Evolutionary conservation across 345 rosid genomes (phyloP).

Genomic region (Camelina hispida): DNA sequence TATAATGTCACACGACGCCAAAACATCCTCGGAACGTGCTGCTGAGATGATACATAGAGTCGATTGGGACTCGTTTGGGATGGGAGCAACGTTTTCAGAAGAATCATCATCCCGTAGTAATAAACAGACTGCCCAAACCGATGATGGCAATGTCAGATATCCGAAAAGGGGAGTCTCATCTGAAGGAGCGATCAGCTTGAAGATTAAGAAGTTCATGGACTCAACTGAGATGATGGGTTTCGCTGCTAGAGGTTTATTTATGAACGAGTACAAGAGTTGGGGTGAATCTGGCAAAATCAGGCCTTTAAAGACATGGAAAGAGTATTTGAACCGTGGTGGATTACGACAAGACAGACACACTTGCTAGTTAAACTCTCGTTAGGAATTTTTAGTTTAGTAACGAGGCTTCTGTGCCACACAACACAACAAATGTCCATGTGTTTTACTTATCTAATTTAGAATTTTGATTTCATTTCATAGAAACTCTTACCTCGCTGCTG

Average conservation of each 20-base stretch:
- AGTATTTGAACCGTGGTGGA: constrained; percentile 46
- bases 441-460: constrained; percentile 10
- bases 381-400: constrained; percentile 19
- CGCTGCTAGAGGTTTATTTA: constrained; percentile 72
- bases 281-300: constrained; percentile 15
- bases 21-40: constrained; percentile 46
- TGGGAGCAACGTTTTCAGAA: constrained; percentile 44
- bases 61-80: constrained; percentile 67
- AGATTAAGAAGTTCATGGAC: constrained; percentile 58
- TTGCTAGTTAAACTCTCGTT: constrained; percentile 17
- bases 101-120: background rate
- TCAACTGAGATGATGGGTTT: constrained; percentile 75
- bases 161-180: constrained; percentile 45
- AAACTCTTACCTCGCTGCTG: background rate
- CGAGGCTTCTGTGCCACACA: background rate
- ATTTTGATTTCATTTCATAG: background rate
- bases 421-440: background rate
- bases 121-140: background rate
- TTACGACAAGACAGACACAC: background rate
- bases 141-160: constrained; percentile 8
- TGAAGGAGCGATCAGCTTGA: constrained; percentile 50
- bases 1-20: constrained; percentile 29
- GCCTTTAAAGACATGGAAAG: constrained; percentile 72
- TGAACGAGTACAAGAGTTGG: constrained; percentile 38
- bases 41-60: constrained; percentile 51